These are phyloP conservation scores for Aristolochia californica DNA, from an alignment of 164 flowering plant species.

Conservation along the genomic window DNA sequence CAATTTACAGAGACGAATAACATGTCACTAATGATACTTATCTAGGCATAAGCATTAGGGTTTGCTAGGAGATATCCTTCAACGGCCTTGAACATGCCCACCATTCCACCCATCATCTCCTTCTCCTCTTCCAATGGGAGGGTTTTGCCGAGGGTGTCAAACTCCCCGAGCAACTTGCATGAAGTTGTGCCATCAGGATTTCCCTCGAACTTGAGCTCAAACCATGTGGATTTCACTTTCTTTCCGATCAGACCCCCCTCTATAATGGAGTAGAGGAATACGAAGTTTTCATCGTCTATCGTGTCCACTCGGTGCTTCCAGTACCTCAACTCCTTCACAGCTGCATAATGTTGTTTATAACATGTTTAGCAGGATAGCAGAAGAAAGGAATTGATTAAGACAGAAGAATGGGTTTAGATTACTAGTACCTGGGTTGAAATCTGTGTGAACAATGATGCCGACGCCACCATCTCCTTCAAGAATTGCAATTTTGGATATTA, in stretches of 20 bases:
- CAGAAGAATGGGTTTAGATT: too few species aligned
- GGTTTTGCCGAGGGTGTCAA: not conserved
- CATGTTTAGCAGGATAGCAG: too few species aligned
- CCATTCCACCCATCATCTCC: not conserved
- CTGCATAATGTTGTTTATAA: too few species aligned
- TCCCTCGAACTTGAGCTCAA: slow-evolving; percentile 2
- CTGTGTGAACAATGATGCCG: slow-evolving; percentile 2
- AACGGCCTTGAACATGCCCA: slow-evolving; percentile 1
- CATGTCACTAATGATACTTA: too few species aligned
- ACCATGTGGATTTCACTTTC: slow-evolving; percentile 1
- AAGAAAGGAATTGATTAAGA: too few species aligned
- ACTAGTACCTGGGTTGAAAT: slow-evolving; percentile 4
- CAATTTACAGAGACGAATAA: too few species aligned
- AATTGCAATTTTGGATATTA: slow-evolving; percentile 10
- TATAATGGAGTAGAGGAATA: not conserved
- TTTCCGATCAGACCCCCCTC: slow-evolving; percentile 5
- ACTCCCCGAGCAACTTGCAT: not conserved
- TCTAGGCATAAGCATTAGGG: not conserved
- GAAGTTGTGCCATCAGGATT: not conserved
- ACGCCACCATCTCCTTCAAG: slow-evolving; percentile 11
- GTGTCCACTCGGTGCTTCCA: slow-evolving; percentile 1
- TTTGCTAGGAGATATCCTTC: not conserved
- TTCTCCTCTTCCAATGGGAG: not conserved
- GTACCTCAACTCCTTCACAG: not conserved
- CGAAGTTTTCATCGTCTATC: slow-evolving; percentile 1